Base-by-base conservation (phyloP, 31 red algal genomes). In the Odonthalia washingtoniensis region DNA sequence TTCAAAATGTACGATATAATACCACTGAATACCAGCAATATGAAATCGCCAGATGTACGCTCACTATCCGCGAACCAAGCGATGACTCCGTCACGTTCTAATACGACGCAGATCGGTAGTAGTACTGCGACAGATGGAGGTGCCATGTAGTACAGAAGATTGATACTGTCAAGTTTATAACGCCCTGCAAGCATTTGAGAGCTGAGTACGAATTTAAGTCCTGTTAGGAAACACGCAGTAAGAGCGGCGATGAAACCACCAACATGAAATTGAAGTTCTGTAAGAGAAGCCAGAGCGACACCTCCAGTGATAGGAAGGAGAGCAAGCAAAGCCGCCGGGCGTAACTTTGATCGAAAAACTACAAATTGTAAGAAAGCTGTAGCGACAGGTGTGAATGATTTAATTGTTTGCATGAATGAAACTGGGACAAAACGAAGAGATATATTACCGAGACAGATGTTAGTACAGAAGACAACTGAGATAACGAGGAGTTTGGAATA, bases 321-420 rank as follows among this genome's bases (percentile, higher is more conserved):
- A 9, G 96, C 90, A 46, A 98, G 66, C 40, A 91, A 81, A 64
- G 93, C 92, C 38, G 87, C 68, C 32, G 87, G 41, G 6, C 84
- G 82, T 42, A 95, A 83, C 6, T 83, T 72, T 12, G 89, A 92
- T 21, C 93, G 82, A 33, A 95, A 92, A 35, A 92, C 74, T 9
- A 93, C 34, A 66, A 86, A 96, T 52, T 95, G 93, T 21, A 95
- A 82, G 21, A 95, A 75, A 52, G 93, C 93, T 39, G 93, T 95
- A 75, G 74, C 49, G 4, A 90, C 87, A 32, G 93, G 93, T 26
- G 93, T 95, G 82, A 95, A 78, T 18, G 87, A 90, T 41, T 95
- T 95, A 76, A 95, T 77, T 30, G 91, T 93, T 70, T 98, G 96
- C 86, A 93, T 98, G 78, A 98, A 98, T 36, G 86, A 91, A 78